A percentile compares a stretch with the other conserved stretches of the same genome.
Evolutionary conservation across 257 asterid genomes (phyloP).

Genomic region (Anisodus tanguticus): DNA sequence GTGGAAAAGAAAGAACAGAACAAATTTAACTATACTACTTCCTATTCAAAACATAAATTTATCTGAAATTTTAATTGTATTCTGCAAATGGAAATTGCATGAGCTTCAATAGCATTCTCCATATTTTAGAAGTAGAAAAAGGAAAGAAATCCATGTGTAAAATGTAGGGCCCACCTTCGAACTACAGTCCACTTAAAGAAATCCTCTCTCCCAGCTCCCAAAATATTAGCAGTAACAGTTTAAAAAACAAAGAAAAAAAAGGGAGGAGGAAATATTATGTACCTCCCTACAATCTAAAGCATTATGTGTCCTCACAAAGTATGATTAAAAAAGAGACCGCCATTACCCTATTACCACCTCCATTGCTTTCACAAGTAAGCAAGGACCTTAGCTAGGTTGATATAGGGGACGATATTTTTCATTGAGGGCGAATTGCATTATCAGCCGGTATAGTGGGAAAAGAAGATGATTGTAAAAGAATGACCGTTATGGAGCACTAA

Average conservation of each 20-base stretch:
- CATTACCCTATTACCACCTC: not conserved
- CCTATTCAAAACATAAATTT: no score
- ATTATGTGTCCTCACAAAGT: not conserved
- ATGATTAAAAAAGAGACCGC: not conserved
- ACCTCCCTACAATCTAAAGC: not conserved
- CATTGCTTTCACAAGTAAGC: not conserved
- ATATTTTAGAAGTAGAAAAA: not conserved
- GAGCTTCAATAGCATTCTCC: slow-evolving; percentile 12
- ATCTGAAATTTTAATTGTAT: not conserved
- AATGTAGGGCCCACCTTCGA: not conserved
- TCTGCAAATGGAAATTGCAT: not conserved
- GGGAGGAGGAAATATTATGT: not conserved
- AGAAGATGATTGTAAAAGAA: not conserved
- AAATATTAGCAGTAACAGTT: not conserved
- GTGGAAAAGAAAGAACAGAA: not conserved
- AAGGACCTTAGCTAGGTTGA: not conserved
- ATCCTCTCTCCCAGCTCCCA: not conserved
- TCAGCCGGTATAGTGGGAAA: not conserved
- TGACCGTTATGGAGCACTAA: not conserved
- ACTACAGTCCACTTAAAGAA: not conserved
- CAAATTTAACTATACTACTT: not conserved
- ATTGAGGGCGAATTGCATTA: not conserved
- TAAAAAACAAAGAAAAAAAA: not conserved
- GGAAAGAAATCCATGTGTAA: slow-evolving; percentile 1
- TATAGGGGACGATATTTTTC: not conserved